Percentiles rank a stretch among this genome's conserved stretches.
Evolutionary conservation across 495 filamentous ascomycete genomes (phyloP).

Genomic region (Cercophora scortea): DNA sequence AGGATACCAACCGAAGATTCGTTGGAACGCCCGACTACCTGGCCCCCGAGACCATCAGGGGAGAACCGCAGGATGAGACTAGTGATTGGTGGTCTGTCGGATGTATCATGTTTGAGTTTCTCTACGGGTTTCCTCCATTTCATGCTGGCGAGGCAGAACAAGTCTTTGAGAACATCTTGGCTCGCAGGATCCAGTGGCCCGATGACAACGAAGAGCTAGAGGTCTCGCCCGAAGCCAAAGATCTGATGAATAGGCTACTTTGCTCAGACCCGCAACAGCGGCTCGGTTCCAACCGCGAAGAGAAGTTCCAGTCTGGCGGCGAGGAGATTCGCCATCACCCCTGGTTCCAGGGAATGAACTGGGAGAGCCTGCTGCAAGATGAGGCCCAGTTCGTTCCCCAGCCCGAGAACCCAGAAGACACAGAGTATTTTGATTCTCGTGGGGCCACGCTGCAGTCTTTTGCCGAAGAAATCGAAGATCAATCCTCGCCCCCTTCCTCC

Average conservation of each 20-base stretch:
- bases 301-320: conserved; percentile 72
- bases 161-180: conserved; percentile 94
- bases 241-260: conserved; percentile 86
- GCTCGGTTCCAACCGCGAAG: conserved; percentile 74
- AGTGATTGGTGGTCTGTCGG: conserved; percentile 99
- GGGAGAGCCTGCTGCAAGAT: conserved; percentile 83
- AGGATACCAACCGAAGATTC: conserved; percentile 87
- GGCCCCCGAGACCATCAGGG: conserved; percentile 93
- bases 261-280: conserved; percentile 71
- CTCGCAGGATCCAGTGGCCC: conserved; percentile 84
- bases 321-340: conserved; percentile 82
- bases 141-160: conserved; percentile 84
- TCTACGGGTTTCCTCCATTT: conserved; percentile 89
- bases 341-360: conserved; percentile 85
- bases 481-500: conserved; percentile 59
- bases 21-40: conserved; percentile 97
- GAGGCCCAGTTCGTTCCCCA: conserved; percentile 93
- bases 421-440: conserved; percentile 91
- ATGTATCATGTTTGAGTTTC: conserved; percentile 93
- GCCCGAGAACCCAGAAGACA: conserved; percentile 90
- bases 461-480: conserved; percentile 88
- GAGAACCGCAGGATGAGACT: conserved; percentile 89
- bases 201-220: conserved; percentile 59
- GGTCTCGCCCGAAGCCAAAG: conserved; percentile 77
- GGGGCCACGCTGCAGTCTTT: conserved; percentile 87